Conservation (phyloP, 2,329 filamentous ascomycete species). For the Colletotrichum tofieldiae region DNA sequence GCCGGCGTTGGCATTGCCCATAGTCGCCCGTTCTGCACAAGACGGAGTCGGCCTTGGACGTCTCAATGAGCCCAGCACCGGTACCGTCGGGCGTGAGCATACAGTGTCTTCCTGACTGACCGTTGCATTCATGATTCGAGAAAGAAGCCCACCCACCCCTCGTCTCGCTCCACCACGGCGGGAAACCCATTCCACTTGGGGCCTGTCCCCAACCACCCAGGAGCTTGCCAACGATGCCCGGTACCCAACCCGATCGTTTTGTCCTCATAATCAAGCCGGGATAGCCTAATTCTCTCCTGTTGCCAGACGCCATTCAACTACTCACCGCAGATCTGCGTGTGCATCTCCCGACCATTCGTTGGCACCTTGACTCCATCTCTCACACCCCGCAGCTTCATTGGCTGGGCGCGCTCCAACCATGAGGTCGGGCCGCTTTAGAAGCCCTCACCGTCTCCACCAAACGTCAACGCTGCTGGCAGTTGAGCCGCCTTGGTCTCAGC, state of each 20-base stretch:
- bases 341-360: slow-evolving; percentile 27
- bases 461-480: not conserved
- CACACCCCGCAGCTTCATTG: slow-evolving; percentile 11
- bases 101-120: slow-evolving; percentile 11
- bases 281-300: slow-evolving; percentile 6
- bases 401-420: not conserved
- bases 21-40: too few species aligned
- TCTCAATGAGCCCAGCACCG: slow-evolving; percentile 9
- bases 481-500: not conserved
- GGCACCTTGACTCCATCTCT: slow-evolving; percentile 21
- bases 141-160: slow-evolving; percentile 11
- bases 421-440: not conserved
- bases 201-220: slow-evolving; percentile 33
- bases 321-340: slow-evolving; percentile 40
- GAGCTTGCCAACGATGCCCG: slow-evolving; percentile 26
- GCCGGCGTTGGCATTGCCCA: slow-evolving; percentile 12
- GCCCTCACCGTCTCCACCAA: not conserved
- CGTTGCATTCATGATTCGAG: slow-evolving; percentile 20
- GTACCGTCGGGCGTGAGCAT: slow-evolving; percentile 18
- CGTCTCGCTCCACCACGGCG: slow-evolving; percentile 27
- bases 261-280: slow-evolving; percentile 17
- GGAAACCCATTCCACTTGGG: slow-evolving; percentile 30
- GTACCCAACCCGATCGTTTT: slow-evolving; percentile 25
- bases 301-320: slow-evolving; percentile 11
- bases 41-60: too few species aligned